phyloP scores from a whole-genome alignment of 2,329 filamentous ascomycete genomes.

The Fusarium secorum region DNA sequence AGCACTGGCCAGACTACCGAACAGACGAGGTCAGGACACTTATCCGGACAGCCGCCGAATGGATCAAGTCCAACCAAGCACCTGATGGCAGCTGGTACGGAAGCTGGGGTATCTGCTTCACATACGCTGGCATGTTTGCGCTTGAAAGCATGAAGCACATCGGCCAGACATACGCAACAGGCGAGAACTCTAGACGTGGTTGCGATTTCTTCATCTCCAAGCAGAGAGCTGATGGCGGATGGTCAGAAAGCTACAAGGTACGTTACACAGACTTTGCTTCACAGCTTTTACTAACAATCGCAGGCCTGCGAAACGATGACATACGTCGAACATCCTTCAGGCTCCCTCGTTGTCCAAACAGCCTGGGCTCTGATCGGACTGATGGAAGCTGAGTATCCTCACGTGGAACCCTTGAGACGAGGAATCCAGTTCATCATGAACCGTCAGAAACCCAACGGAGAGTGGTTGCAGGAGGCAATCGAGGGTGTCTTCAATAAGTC shows the following conservation, averaged over 20 bases:
- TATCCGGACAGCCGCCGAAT: conserved; percentile 76
- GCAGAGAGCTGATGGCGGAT: conserved; percentile 89
- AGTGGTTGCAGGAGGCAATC: conserved; percentile 95
- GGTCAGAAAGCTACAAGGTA: conserved; percentile 92
- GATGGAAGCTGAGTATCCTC: conserved; percentile 82
- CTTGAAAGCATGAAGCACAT: conserved; percentile 83
- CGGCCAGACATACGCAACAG: conserved; percentile 82
- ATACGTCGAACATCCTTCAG: conserved; percentile 76
- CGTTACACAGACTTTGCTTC: conserved; percentile 21
- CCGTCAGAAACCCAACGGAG: conserved; percentile 85
- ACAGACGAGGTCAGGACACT: conserved; percentile 76
- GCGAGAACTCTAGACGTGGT: conserved; percentile 72
- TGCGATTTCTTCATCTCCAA: conserved; percentile 87
- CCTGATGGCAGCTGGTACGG: conserved; percentile 96
- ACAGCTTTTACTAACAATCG: conserved; percentile 16
- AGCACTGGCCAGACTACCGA: conserved; percentile 84
- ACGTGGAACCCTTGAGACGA: conserved; percentile 74
- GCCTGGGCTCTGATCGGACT: conserved; percentile 87
- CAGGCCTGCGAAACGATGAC: conserved; percentile 78
- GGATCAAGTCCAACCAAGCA: conserved; percentile 82
- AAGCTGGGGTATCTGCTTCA: conserved; percentile 97
- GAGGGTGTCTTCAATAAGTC: conserved; percentile 99
- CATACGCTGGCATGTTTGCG: conserved; percentile 96
- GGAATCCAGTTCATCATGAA: conserved; percentile 84
- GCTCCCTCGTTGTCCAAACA: conserved; percentile 92